phyloP scores from a whole-genome alignment of 2,329 filamentous ascomycete genomes.

The Nemania sp. region DNA sequence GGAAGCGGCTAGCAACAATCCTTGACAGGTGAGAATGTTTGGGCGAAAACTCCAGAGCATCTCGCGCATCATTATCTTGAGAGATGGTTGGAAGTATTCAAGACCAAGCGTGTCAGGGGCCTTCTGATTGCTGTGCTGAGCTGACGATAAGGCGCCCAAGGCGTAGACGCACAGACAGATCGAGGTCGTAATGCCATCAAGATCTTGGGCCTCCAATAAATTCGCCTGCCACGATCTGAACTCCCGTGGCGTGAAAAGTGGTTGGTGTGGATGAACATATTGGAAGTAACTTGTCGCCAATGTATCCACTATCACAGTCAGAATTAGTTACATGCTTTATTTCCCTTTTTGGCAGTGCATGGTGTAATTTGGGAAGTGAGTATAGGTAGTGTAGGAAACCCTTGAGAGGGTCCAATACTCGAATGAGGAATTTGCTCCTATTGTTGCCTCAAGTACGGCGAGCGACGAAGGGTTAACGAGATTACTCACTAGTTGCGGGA shows the following conservation, averaged over 20 bases:
- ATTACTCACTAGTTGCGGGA: constrained; percentile 24
- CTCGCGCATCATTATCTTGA: constrained; percentile 42
- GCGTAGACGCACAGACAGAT: constrained; percentile 46
- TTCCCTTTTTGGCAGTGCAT: not conserved
- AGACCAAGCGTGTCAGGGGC: constrained; percentile 40
- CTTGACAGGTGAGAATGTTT: constrained; percentile 40
- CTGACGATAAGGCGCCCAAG: constrained; percentile 39
- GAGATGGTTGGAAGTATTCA: constrained; percentile 43
- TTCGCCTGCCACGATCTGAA: constrained; percentile 39
- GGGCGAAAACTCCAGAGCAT: constrained; percentile 43
- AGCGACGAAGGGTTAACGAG: not conserved
- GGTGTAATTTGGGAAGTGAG: not conserved
- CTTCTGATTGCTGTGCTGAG: constrained; percentile 25
- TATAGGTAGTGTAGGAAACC: too few relatives aligned
- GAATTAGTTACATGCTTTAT: not conserved
- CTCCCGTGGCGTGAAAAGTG: constrained; percentile 40
- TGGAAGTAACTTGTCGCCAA: constrained; percentile 43
- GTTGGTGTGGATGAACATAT: constrained; percentile 43
- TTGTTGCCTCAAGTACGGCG: not conserved
- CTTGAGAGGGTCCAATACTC: not conserved
- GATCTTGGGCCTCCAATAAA: constrained; percentile 34
- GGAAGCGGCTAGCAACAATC: constrained; percentile 44
- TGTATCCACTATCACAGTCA: constrained; percentile 28
- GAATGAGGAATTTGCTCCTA: not conserved
- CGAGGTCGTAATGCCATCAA: constrained; percentile 39